phyloP scores from a whole-genome alignment of 345 rosid species.

The Eucalyptus guilfoylei region DNA sequence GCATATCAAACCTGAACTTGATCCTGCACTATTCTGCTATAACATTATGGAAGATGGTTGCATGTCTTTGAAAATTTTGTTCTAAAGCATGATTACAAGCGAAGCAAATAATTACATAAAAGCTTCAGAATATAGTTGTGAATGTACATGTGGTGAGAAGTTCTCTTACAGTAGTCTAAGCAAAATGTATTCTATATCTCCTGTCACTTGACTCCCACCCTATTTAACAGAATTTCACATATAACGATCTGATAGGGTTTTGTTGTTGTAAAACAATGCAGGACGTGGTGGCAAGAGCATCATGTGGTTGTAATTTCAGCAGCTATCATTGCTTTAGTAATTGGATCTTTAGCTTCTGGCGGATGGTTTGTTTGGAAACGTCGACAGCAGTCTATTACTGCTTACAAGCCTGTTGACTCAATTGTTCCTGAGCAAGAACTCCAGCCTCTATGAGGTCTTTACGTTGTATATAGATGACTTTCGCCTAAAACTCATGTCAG shows the following conservation, averaged over 20 bases:
- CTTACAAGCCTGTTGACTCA: conserved; percentile 44
- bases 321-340: not conserved
- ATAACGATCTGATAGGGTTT: not conserved
- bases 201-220: not conserved
- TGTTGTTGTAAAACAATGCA: conserved; percentile 11
- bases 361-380: conserved; percentile 36
- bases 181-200: not conserved
- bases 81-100: not conserved
- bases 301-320: conserved; percentile 4
- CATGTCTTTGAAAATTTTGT: not conserved
- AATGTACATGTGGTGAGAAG: not conserved
- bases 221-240: not conserved
- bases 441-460: conserved; percentile 27
- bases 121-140: not conserved
- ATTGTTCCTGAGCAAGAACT: conserved; percentile 49
- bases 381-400: conserved; percentile 14
- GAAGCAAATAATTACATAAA: not conserved
- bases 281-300: conserved; percentile 52
- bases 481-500: not conserved
- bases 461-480: not conserved
- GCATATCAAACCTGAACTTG: not conserved
- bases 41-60: not conserved
- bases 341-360: conserved; percentile 25
- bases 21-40: not conserved
- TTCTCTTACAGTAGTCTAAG: not conserved